Percentiles rank a stretch among this genome's conserved stretches.
These are phyloP conservation scores for Yamagishiella unicocca DNA, from an alignment of 139 green algal species.

Conservation along the genomic window DNA sequence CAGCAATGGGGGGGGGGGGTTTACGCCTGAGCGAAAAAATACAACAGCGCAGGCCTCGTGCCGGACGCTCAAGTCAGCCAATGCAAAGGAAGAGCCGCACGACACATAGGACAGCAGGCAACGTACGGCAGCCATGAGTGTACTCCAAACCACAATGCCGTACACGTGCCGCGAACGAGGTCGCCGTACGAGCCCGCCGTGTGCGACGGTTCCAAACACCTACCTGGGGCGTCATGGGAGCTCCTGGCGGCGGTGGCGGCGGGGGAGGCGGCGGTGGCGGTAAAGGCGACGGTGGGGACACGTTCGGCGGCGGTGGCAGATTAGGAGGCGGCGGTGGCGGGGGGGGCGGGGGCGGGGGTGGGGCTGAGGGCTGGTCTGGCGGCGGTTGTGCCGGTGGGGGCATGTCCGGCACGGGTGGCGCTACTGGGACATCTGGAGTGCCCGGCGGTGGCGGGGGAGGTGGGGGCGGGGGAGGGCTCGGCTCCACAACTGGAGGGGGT, in stretches of 20 bases:
- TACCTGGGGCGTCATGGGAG: no score
- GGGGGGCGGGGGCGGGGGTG: not conserved
- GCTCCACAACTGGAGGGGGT: not conserved
- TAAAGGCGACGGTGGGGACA: not conserved
- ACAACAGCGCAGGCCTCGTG: no score
- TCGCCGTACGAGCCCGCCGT: no score
- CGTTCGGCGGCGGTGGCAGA: not conserved
- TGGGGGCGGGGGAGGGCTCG: not conserved
- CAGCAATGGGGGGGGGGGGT: not conserved
- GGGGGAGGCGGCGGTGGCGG: constrained; percentile 16
- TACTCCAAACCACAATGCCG: no score
- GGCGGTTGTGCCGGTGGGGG: not conserved
- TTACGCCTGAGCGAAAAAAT: no score
- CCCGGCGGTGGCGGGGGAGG: constrained; percentile 7
- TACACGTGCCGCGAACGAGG: no score
- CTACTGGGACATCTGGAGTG: not conserved
- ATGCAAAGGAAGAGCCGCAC: no score
- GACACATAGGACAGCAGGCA: no score
- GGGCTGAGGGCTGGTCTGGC: not conserved
- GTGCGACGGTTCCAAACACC: no score
- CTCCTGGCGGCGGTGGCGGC: not conserved
- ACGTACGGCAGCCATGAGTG: no score
- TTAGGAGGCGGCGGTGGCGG: constrained; percentile 5
- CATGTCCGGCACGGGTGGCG: not conserved
- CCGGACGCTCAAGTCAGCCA: no score